Percentiles rank a stretch among this genome's conserved stretches.
These are phyloP conservation scores for Mesembryanthemum crystallinum DNA, from an alignment of 148 eudicot species.

Conservation along the genomic window DNA sequence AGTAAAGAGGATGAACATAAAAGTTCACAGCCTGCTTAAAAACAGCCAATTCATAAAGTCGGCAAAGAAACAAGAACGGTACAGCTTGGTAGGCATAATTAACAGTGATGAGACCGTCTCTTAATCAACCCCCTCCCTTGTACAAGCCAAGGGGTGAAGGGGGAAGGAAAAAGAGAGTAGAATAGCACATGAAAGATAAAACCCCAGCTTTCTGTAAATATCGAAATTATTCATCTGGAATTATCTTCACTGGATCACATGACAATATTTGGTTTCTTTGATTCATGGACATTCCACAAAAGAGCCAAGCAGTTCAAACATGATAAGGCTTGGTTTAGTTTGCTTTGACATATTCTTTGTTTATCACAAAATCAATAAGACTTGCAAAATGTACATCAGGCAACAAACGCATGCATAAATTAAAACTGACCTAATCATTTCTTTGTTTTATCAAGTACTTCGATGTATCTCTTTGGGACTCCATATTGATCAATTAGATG, in stretches of 20 bases:
- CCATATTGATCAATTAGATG: slow-evolving; percentile 89
- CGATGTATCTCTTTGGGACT: slow-evolving; percentile 84
- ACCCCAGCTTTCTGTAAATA: not conserved
- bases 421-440: slow-evolving; percentile 51
- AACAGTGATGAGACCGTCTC: not conserved
- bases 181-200: not conserved
- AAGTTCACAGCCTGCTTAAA: not conserved
- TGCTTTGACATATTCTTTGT: not conserved
- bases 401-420: not conserved
- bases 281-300: not conserved
- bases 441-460: slow-evolving; percentile 84
- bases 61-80: not conserved
- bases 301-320: not conserved
- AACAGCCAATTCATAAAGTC: not conserved
- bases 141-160: not conserved
- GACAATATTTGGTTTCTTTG: not conserved
- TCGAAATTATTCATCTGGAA: not conserved
- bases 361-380: not conserved
- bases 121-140: not conserved
- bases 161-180: no score
- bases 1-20: not conserved
- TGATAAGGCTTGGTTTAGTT: not conserved
- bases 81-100: not conserved
- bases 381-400: slow-evolving; percentile 9
- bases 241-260: not conserved